Evolutionary conservation across 305 asterid species (phyloP).

Genomic region (Solanum aculeatissimum): DNA sequence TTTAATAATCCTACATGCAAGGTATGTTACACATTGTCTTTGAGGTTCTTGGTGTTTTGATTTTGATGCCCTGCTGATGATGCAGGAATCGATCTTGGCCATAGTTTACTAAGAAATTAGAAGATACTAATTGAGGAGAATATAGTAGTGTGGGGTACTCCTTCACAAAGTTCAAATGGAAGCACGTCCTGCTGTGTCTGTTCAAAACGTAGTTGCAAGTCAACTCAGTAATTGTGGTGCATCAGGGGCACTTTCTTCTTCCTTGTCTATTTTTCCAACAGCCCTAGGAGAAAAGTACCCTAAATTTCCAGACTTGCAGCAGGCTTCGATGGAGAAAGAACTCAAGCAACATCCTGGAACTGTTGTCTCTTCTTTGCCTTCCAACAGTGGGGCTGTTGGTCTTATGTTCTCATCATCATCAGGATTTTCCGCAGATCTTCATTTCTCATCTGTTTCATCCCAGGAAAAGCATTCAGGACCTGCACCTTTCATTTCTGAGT

Average conservation of each 20-base stretch:
- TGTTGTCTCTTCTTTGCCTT: slow-evolving; percentile 33
- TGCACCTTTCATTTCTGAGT: slow-evolving; percentile 57
- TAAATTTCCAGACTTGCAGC: slow-evolving; percentile 25
- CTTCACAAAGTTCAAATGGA: slow-evolving; percentile 37
- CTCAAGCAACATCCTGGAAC: slow-evolving; percentile 29
- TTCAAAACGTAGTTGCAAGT: slow-evolving; percentile 49
- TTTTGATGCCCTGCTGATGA: background rate
- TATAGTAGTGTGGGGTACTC: background rate
- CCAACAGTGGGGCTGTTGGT: slow-evolving; percentile 51
- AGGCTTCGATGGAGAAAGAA: slow-evolving; percentile 25
- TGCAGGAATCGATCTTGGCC: slow-evolving; percentile 3
- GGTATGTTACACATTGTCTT: background rate
- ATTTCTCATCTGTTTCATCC: slow-evolving; percentile 43
- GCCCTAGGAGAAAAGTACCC: slow-evolving; percentile 42
- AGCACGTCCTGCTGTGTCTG: slow-evolving; percentile 44
- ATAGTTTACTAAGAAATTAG: slow-evolving; percentile 7
- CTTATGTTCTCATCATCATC: slow-evolving; percentile 62
- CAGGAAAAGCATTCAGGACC: slow-evolving; percentile 47
- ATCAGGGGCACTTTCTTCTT: slow-evolving; percentile 44
- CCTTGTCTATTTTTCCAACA: slow-evolving; percentile 48
- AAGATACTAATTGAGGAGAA: background rate
- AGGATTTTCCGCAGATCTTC: slow-evolving; percentile 52
- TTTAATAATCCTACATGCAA: background rate
- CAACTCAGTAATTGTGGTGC: slow-evolving; percentile 46
- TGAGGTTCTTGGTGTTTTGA: background rate